phyloP scores from a whole-genome alignment of 192 early-diverging fungal species.

The Coemansia sp. region DNA sequence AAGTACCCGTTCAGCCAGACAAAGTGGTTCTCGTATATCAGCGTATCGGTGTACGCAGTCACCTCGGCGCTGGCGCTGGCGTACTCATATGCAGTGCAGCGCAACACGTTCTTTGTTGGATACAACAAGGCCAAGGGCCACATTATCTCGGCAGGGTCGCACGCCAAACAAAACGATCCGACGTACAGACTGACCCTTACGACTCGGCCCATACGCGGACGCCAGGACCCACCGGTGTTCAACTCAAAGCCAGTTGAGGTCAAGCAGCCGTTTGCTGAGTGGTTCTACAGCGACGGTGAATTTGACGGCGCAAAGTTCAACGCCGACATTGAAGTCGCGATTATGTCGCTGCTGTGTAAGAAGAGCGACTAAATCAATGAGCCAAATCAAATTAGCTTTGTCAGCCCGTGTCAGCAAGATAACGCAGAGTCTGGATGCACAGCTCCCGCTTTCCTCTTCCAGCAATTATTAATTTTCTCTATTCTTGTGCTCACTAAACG shows the following conservation, averaged over 20 bases:
- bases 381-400: neutral
- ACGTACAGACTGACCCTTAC: slow-evolving; percentile 60
- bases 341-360: slow-evolving; percentile 55
- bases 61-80: slow-evolving; percentile 51
- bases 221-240: slow-evolving; percentile 54
- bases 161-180: slow-evolving; percentile 53
- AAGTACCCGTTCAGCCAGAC: slow-evolving; percentile 65
- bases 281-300: slow-evolving; percentile 70
- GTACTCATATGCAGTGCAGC: slow-evolving; percentile 64
- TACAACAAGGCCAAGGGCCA: slow-evolving; percentile 59
- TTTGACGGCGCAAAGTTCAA: slow-evolving; percentile 58
- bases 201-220: slow-evolving; percentile 50
- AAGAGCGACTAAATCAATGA: slow-evolving; percentile 39
- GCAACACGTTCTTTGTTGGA: slow-evolving; percentile 67
- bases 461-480: neutral
- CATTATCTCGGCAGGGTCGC: slow-evolving; percentile 57
- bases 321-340: slow-evolving; percentile 52
- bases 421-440: too few relatives aligned
- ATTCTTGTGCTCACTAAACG: slow-evolving; percentile 2
- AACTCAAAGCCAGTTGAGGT: slow-evolving; percentile 49
- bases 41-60: slow-evolving; percentile 58
- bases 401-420: neutral
- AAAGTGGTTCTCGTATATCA: slow-evolving; percentile 61
- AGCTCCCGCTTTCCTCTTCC: neutral
- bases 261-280: slow-evolving; percentile 58